Evolutionary conservation across 2,329 filamentous ascomycete species (phyloP), one percentile per base, ranked within the genome.

Genomic region (Penicillium sp.): DNA sequence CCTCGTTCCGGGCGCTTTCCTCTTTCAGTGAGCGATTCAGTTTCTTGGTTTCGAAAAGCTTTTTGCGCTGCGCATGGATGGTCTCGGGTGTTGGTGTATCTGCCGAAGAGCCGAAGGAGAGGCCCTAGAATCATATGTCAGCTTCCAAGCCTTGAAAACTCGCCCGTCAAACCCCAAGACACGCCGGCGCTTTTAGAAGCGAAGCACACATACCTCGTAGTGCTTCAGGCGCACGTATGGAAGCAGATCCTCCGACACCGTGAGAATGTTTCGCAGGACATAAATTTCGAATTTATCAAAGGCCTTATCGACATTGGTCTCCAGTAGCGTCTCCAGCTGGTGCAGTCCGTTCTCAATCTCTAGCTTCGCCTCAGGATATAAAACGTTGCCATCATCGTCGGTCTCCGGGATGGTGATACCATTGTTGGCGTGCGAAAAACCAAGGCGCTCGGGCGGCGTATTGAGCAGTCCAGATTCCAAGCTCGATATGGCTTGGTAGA

Each of bases 281-380:
- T 93, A 97, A 53, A 99, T 89, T 77, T 94, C 90, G 66, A 93
- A 88, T 59, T 88, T 86, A 77, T 94, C 90, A 68, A 93, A 93
- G 61, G 90, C 89, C 72, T 88, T 89, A 74, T 94, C 90, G 60
- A 93, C 90, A 65, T 86, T 88, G 42, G 88, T 84, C 72, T 90
- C 90, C 27, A 93, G 81, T 8, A 94, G 79, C 14, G 90, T 94
- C 73, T 94, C 90, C 40, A 94, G 80, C 77, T 92, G 88, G 74
- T 93, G 89, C 13, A 90, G 84, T 55, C 94, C 94, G 68, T 91
- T 87, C 68, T 96, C 92, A 59, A 99, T 90, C 74, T 99, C 92
- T 57, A 83, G 74, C 50, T 79, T 81, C 3, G 82, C 80, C 50
- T 80, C 77, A 0, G 80, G 77, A 63, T 76, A 74, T 43, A 79